phyloP scores from a whole-genome alignment of 1,139 yeast genomes.

The Lodderomyces jiufengensis region DNA sequence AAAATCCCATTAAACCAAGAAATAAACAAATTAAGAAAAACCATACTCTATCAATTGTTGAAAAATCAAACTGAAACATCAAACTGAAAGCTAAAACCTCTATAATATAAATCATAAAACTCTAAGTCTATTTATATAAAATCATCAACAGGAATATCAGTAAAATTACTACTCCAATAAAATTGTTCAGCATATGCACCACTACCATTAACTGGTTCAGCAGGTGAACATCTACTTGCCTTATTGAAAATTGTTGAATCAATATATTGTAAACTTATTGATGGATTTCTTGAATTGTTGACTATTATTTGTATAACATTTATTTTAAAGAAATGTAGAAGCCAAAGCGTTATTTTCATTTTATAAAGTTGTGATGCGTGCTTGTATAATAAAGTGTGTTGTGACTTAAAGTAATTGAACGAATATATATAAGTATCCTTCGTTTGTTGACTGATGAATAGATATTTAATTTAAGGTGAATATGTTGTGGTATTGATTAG shows the following conservation, averaged over 20 bases:
- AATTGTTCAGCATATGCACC: constrained; percentile 12
- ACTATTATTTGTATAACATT: constrained; percentile 38
- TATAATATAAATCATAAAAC: too few species aligned
- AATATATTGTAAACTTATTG: constrained; percentile 29
- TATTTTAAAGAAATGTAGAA: constrained; percentile 36
- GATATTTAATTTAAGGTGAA: too few species aligned
- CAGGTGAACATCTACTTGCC: constrained; percentile 26
- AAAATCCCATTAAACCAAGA: not conserved
- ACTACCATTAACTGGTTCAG: constrained; percentile 14
- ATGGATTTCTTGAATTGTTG: constrained; percentile 32
- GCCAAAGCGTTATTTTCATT: constrained; percentile 34
- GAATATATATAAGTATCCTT: too few species aligned
- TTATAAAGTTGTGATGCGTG: not conserved
- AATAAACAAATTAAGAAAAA: not conserved
- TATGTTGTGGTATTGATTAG: too few species aligned
- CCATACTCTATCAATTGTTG: not conserved
- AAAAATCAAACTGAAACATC: too few species aligned
- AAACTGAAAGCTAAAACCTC: too few species aligned
- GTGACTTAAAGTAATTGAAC: too few species aligned
- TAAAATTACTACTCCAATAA: constrained; percentile 23
- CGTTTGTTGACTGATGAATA: too few species aligned
- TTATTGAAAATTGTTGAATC: constrained; percentile 35
- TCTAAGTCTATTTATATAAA: not conserved
- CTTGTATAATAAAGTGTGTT: too few species aligned
- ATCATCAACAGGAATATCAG: constrained; percentile 23